Conservation (phyloP, 2,329 filamentous ascomycete species). For the Fusarium sublunatum region DNA sequence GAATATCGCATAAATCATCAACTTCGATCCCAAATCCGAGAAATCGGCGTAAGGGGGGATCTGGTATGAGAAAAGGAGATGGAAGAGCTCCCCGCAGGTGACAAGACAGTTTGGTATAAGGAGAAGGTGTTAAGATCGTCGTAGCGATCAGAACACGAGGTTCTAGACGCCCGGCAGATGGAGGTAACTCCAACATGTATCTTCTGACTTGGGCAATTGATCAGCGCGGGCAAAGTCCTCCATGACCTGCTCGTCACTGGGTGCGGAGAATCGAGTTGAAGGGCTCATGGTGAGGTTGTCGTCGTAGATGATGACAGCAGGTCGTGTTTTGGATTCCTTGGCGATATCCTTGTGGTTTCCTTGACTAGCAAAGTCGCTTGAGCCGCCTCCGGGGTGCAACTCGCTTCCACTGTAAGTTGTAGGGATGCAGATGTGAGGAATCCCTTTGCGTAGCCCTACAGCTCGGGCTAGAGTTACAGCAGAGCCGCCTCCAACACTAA, state of each 20-base stretch:
- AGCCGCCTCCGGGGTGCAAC: slow-evolving; percentile 51
- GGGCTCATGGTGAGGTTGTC: slow-evolving; percentile 50
- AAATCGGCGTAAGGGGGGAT: slow-evolving; percentile 27
- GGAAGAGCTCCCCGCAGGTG: slow-evolving; percentile 19
- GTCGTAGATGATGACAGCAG: slow-evolving; percentile 54
- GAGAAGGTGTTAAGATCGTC: neutral
- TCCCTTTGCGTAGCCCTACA: slow-evolving; percentile 62
- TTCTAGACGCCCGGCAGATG: slow-evolving; percentile 52
- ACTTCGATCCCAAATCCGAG: slow-evolving; percentile 22
- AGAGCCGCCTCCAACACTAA: slow-evolving; percentile 72
- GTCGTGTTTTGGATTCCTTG: slow-evolving; percentile 29
- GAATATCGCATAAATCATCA: slow-evolving; percentile 23
- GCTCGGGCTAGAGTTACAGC: slow-evolving; percentile 70
- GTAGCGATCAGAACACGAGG: neutral
- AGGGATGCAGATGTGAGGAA: slow-evolving; percentile 69
- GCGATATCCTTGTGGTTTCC: neutral
- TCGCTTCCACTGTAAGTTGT: slow-evolving; percentile 71
- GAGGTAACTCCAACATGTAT: slow-evolving; percentile 52
- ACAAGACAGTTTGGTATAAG: slow-evolving; percentile 19
- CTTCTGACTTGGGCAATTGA: slow-evolving; percentile 36
- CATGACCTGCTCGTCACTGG: slow-evolving; percentile 37
- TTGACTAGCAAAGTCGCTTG: neutral
- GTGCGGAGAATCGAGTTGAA: slow-evolving; percentile 46
- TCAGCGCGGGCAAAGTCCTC: slow-evolving; percentile 31
- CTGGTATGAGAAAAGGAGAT: slow-evolving; percentile 20